These are phyloP conservation scores for Sphaerobolus stellatus DNA, from an alignment of 1,284 basidiomycete genomes.

Conservation along the genomic window DNA sequence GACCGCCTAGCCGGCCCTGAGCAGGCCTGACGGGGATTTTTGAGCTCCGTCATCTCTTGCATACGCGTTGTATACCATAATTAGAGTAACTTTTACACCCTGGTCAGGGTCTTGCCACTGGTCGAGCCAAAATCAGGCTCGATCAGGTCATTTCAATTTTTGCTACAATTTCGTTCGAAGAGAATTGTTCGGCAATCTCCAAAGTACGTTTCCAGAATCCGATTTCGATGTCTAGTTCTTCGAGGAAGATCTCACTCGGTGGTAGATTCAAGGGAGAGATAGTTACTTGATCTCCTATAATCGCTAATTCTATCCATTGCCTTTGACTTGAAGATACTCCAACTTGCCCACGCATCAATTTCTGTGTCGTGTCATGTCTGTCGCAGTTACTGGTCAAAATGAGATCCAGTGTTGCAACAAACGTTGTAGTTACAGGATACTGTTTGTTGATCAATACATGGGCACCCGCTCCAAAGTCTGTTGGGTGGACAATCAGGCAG, in stretches of 20 bases:
- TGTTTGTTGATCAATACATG: conserved; percentile 74
- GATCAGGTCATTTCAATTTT: no score
- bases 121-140: no score
- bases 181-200: conserved; percentile 73
- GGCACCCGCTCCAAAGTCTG: conserved; percentile 69
- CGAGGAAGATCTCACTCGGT: conserved; percentile 68
- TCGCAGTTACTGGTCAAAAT: no score
- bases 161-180: conserved; percentile 87
- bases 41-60: no score
- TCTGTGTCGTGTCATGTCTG: conserved; percentile 77
- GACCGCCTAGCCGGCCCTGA: no score
- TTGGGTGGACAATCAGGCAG: conserved; percentile 74
- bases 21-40: no score
- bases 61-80: no score
- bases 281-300: conserved; percentile 72
- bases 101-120: no score
- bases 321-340: conserved; percentile 72
- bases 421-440: conserved; percentile 75
- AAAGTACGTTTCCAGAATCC: conserved; percentile 66
- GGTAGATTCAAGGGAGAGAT: conserved; percentile 64
- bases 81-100: no score
- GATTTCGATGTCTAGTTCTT: conserved; percentile 77
- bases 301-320: conserved; percentile 84
- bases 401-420: no score
- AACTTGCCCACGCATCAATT: conserved; percentile 59